Evolutionary conservation across 208 protist genomes (phyloP).

Genomic region (Leishmania martiniquensis): DNA sequence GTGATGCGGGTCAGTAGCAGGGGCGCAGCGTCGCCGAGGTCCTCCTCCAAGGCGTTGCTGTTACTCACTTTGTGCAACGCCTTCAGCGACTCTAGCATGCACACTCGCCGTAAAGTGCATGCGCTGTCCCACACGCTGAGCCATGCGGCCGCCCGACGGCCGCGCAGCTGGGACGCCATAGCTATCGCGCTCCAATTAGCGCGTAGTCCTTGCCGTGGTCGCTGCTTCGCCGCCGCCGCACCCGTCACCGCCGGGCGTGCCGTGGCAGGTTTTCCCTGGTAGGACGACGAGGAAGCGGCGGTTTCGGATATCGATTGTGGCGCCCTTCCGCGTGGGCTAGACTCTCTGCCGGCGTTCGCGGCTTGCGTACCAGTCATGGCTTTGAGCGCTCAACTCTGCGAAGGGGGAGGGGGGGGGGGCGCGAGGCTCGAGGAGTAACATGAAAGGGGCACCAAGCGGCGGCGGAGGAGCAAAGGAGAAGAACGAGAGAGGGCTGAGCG

Average conservation of each 20-base stretch:
- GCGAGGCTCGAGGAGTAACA: background rate
- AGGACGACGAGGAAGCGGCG: background rate
- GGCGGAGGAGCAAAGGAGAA: background rate
- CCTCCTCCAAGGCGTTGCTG: conserved; percentile 54
- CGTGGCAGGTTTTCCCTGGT: background rate
- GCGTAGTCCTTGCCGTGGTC: conserved; percentile 1
- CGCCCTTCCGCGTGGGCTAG: background rate
- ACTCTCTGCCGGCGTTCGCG: background rate
- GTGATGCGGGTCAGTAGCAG: conserved; percentile 85
- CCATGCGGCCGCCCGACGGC: conserved; percentile 66
- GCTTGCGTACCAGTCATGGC: background rate
- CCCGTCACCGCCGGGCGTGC: background rate
- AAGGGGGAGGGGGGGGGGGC: too few species aligned
- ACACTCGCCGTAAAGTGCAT: conserved; percentile 35
- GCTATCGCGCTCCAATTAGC: conserved; percentile 23
- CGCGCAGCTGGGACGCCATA: conserved; percentile 31
- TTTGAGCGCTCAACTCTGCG: background rate
- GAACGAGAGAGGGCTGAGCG: background rate
- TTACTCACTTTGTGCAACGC: conserved; percentile 70
- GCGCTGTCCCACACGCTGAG: conserved; percentile 74
- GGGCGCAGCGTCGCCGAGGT: conserved; percentile 77
- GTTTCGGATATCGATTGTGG: background rate
- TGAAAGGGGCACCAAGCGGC: background rate
- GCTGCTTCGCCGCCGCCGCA: background rate
- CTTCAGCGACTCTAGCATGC: conserved; percentile 73